phyloP scores from a whole-genome alignment of 2,329 filamentous ascomycete species.

The Cadophora luteo-olivacea region DNA sequence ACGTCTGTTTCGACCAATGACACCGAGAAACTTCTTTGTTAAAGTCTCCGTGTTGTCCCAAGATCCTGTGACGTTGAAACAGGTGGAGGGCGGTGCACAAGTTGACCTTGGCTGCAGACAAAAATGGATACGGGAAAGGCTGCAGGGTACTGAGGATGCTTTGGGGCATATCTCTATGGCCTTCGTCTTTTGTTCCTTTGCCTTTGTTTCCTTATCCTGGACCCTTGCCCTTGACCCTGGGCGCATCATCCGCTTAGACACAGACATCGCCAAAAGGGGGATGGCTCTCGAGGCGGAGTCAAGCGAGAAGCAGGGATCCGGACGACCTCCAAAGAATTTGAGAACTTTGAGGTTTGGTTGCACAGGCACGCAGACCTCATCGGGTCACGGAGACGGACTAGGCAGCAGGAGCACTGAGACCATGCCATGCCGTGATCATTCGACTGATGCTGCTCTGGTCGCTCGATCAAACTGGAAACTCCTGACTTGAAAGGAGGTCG shows the following conservation, averaged over 20 bases:
- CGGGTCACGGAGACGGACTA: neutral
- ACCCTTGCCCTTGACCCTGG: slow-evolving; percentile 7
- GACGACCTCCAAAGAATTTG: slow-evolving; percentile 7
- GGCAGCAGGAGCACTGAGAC: neutral
- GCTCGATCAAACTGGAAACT: neutral
- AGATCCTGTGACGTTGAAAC: slow-evolving; percentile 15
- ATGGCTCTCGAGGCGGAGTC: slow-evolving; percentile 15
- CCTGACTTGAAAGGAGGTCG: neutral
- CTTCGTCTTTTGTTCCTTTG: neutral
- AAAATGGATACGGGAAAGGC: slow-evolving; percentile 37
- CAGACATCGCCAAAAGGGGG: neutral
- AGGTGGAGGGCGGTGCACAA: slow-evolving; percentile 15
- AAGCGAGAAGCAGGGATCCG: slow-evolving; percentile 14
- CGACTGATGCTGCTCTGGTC: neutral
- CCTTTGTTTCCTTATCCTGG: neutral
- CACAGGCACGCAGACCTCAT: slow-evolving; percentile 12
- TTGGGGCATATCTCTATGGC: neutral
- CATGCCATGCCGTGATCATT: neutral
- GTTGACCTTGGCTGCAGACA: slow-evolving; percentile 22
- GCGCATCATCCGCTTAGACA: slow-evolving; percentile 19
- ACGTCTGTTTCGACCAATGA: slow-evolving; percentile 5
- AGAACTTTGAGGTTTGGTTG: slow-evolving; percentile 2
- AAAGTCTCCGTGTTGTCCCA: slow-evolving; percentile 8
- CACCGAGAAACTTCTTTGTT: neutral
- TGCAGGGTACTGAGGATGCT: neutral